Percentiles rank a stretch among this genome's conserved stretches.
Conservation (phyloP, 2,329 filamentous ascomycete species). For the Erysiphe neolycopersici region DNA sequence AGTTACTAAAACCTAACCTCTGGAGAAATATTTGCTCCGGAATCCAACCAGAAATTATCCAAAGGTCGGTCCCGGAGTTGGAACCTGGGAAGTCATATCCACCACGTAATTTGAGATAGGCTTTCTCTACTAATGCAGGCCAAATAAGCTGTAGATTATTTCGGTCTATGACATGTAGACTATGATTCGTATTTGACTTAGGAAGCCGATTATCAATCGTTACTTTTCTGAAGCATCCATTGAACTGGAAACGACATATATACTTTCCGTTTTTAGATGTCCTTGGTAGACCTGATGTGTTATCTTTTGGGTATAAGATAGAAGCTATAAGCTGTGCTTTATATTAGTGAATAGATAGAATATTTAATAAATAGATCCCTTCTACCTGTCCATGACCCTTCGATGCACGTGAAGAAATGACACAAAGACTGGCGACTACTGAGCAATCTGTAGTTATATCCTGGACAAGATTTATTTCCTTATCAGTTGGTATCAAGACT, state of each 20-base stretch:
- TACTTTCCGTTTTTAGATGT: conserved; percentile 69
- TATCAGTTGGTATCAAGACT: conserved; percentile 8
- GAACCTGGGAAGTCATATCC: conserved; percentile 96
- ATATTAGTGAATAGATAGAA: background rate
- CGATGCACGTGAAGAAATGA: conserved; percentile 42
- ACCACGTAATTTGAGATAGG: conserved; percentile 80
- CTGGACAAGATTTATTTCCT: conserved; percentile 62
- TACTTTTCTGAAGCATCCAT: conserved; percentile 71
- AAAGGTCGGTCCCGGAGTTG: conserved; percentile 86
- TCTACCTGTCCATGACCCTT: conserved; percentile 40
- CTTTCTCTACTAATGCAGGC: conserved; percentile 86
- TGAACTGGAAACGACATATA: conserved; percentile 79
- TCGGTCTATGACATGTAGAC: conserved; percentile 68
- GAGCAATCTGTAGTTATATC: conserved; percentile 93
- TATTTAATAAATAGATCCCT: too few relatives aligned
- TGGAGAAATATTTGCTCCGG: conserved; percentile 87
- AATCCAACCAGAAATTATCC: conserved; percentile 85
- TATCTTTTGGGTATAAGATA: conserved; percentile 51
- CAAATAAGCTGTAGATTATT: conserved; percentile 60
- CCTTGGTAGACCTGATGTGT: conserved; percentile 25
- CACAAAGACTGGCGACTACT: conserved; percentile 83
- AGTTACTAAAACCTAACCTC: conserved; percentile 19
- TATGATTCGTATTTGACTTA: conserved; percentile 42
- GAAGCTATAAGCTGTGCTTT: conserved; percentile 34
- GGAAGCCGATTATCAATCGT: conserved; percentile 75